Evolutionary conservation across 129 eudicot genomes (phyloP), one percentile per base, ranked within the genome.

Genomic region (Tagetes erecta): DNA sequence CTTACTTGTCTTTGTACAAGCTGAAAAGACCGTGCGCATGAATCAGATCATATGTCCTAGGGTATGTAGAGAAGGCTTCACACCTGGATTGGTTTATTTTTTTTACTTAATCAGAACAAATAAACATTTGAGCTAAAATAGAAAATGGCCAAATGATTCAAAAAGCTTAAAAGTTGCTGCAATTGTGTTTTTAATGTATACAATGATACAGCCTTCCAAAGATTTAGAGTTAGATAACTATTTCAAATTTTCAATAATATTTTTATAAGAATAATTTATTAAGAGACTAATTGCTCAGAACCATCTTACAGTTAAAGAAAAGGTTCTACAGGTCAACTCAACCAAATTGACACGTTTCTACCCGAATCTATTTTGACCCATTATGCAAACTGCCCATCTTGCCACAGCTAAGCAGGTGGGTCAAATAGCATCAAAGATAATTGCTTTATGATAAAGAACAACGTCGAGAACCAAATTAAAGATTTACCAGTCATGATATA

Each of bases 21-120:
- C 84, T 82, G 80, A 87, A 84, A 80, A 87, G 80, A 49, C 89
- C 84, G 11, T 77, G 11, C 4, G 67, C 67, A 38, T 62, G 67
- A 62, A 35, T 11, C 10, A 62, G 27, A 36, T 62, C 87, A 55
- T 86, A 83, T 11, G 90, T 80, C 41, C 85, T 77, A 33, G 90
- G 90, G 75, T 86, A 83, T 31, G 90, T 83, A 64, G 90, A 86
- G 85, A 86, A 83, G 69, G 83, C 90, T 80, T 86, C 90, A 80
- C 87, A 86, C 83, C 90, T 86, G 58, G 58, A 2, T 52, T n/a
- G 14, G 5, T 52, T 52, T 5, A n/a, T 13, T 1, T 12, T 12
- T 14, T 49, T 41, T 10, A 4, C 27, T 49, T 20, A 49, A 49
- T 3, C 31, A 13, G 31, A 8, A 13, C 33, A 52, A 52, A 52